Evolutionary conservation across 1,284 basidiomycete genomes (phyloP), one percentile per base, ranked within the genome.

Genomic region (Naganishia sp.): DNA sequence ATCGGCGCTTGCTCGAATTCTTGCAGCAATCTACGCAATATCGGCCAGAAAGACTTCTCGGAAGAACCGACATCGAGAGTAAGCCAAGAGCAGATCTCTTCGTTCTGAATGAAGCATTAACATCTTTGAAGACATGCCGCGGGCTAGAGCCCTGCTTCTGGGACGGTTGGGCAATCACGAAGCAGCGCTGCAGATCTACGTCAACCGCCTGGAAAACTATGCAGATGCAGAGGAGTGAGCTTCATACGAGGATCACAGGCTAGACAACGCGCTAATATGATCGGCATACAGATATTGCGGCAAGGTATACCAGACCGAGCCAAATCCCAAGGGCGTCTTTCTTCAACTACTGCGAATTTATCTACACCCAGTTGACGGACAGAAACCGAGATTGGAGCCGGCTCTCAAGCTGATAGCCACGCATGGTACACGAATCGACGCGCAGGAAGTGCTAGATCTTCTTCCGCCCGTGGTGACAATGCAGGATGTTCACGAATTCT

Each of bases 131-230:
- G 91, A 91, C 70, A 82, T 94, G 56, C 90, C 86, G 67, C 90
- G 95, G 75, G 92, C 91, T 1, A 87, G 93, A 45, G 95, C 96
- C 0, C 86, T 95, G 64, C 83, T 99, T 3, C 82, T 98, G 4
- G 96, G 95, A 3, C 85, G 90, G 23, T 83, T 98, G 68, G 92
- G 91, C 0, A 87, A 91, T 67, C 94, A 99, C 73, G 91, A 95
- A 72, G 90, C 89, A 68, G 95, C 95, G 0, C 84, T 99, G 28
- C 89, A 92, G 74, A 86, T 96, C 31, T 98, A 98, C 76, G 93
- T 94, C 0, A 89, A 95, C 74, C 86, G 87, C 52, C 82, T 97
- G 33, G 83, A 87, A 43, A 90, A 95, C 75, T 90, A 88, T 75
- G 70, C 80, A 15, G 90, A 90, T 68, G 96, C 96, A 0, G 95